phyloP scores from a whole-genome alignment of 768 basidiomycete species.

The Paxillus rubicundulus region DNA sequence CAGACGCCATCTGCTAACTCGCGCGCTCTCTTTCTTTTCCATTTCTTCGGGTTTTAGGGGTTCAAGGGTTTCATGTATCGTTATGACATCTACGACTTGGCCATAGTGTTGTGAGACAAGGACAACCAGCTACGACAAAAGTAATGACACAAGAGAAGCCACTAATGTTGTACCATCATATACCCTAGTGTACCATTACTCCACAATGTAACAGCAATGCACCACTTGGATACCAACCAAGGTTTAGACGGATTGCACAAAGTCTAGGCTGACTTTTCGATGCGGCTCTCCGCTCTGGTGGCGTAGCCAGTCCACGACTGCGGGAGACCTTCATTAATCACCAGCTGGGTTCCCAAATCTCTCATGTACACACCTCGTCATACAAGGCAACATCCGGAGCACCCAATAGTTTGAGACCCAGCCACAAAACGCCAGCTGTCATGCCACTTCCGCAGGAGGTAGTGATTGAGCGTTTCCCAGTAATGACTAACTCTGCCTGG shows the following conservation, averaged over 20 bases:
- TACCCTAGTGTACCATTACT: slow-evolving; percentile 20
- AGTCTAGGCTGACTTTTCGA: slow-evolving; percentile 46
- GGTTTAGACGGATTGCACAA: slow-evolving; percentile 5
- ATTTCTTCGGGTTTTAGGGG: slow-evolving; percentile 13
- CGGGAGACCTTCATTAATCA: slow-evolving; percentile 14
- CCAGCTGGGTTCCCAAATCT: slow-evolving; percentile 6
- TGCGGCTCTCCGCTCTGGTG: slow-evolving; percentile 66
- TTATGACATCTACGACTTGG: slow-evolving; percentile 8
- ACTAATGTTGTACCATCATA: slow-evolving; percentile 31
- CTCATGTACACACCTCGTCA: slow-evolving; percentile 72
- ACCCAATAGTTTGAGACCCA: slow-evolving; percentile 77
- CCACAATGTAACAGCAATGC: slow-evolving; percentile 5
- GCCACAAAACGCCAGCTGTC: slow-evolving; percentile 95
- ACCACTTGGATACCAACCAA: slow-evolving; percentile 1
- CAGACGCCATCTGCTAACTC: slow-evolving; percentile 20
- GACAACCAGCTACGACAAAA: slow-evolving; percentile 13
- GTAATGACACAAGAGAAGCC: slow-evolving; percentile 12
- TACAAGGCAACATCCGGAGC: slow-evolving; percentile 70
- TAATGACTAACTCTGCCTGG: slow-evolving; percentile 52
- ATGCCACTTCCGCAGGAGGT: slow-evolving; percentile 94
- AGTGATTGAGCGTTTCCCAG: slow-evolving; percentile 60
- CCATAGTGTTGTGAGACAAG: slow-evolving; percentile 14
- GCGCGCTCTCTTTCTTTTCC: not conserved
- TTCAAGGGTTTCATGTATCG: slow-evolving; percentile 22
- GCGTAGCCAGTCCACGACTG: slow-evolving; percentile 98